These are phyloP conservation scores for Pelargonium exstipulatum DNA, from an alignment of 441 rosid genomes.

Conservation along the genomic window DNA sequence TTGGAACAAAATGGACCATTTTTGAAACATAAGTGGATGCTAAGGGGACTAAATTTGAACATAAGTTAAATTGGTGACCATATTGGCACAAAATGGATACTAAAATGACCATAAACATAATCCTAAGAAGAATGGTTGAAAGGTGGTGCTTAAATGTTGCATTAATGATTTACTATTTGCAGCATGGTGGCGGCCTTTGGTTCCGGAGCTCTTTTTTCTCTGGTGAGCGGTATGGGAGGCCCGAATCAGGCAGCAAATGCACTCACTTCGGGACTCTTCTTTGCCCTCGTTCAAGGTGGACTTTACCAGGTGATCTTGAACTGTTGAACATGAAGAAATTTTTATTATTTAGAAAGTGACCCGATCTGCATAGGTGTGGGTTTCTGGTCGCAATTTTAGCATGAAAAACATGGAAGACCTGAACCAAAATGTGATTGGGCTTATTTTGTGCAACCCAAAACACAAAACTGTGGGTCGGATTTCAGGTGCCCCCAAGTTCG, in stretches of 20 bases:
- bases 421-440: neutral
- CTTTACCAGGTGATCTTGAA: conserved; percentile 57
- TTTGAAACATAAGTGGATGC: too few relatives aligned
- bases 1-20: too few relatives aligned
- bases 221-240: conserved; percentile 79
- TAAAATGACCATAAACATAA: too few relatives aligned
- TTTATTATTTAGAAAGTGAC: conserved; percentile 7
- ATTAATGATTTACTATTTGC: conserved; percentile 21
- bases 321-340: conserved; percentile 7
- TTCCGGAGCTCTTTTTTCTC: conserved; percentile 72
- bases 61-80: too few relatives aligned
- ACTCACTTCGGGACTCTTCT: conserved; percentile 63
- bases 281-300: conserved; percentile 80
- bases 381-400: too few relatives aligned
- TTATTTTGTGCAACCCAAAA: too few relatives aligned
- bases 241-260: conserved; percentile 70
- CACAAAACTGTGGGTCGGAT: too few relatives aligned
- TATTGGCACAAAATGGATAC: too few relatives aligned
- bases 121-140: neutral
- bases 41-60: too few relatives aligned
- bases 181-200: conserved; percentile 97
- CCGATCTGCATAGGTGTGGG: too few relatives aligned
- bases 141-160: neutral
- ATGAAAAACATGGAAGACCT: neutral
- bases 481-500: neutral